Evolutionary conservation across 2,329 filamentous ascomycete genomes (phyloP).

Genomic region (Sordariomycetes sp.): DNA sequence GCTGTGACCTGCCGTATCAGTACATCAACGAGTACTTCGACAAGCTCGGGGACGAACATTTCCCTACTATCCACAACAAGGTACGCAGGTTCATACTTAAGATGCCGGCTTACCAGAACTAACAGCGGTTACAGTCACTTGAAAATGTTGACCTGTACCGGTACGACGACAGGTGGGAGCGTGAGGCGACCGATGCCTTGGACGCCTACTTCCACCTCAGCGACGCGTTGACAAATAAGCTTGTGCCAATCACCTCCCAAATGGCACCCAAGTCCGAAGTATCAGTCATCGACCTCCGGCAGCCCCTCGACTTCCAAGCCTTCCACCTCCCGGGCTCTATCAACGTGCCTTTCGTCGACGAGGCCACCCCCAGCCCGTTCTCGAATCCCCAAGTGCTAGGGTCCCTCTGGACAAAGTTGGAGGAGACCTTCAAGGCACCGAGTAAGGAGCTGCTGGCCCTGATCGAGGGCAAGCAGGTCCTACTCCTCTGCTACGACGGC

Average conservation of each 20-base stretch:
- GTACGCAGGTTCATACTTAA: conserved; percentile 9
- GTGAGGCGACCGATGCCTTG: conserved; percentile 22
- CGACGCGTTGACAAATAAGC: conserved; percentile 12
- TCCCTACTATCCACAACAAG: conserved; percentile 30
- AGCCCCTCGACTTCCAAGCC: conserved; percentile 22
- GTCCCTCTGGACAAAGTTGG: conserved; percentile 31
- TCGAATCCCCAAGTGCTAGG: conserved; percentile 25
- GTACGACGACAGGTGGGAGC: conserved; percentile 43
- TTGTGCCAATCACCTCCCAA: conserved; percentile 11
- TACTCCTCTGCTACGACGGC: conserved; percentile 39
- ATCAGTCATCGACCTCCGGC: conserved; percentile 29
- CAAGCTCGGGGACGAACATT: conserved; percentile 32
- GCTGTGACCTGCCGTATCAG: conserved; percentile 50
- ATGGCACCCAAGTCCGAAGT: conserved; percentile 12
- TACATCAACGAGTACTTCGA: conserved; percentile 46
- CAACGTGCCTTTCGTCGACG: conserved; percentile 27
- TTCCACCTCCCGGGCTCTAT: conserved; percentile 28
- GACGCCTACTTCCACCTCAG: conserved; percentile 17
- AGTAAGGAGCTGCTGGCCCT: conserved; percentile 9
- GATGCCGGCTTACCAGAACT: background rate
- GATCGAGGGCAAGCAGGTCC: conserved; percentile 18
- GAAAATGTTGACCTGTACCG: conserved; percentile 35
- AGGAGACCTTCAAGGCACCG: conserved; percentile 22
- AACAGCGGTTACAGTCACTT: conserved; percentile 20
- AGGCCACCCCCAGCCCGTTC: conserved; percentile 27